Conservation (phyloP, 768 basidiomycete species). For the Cyclocybe aegerita region DNA sequence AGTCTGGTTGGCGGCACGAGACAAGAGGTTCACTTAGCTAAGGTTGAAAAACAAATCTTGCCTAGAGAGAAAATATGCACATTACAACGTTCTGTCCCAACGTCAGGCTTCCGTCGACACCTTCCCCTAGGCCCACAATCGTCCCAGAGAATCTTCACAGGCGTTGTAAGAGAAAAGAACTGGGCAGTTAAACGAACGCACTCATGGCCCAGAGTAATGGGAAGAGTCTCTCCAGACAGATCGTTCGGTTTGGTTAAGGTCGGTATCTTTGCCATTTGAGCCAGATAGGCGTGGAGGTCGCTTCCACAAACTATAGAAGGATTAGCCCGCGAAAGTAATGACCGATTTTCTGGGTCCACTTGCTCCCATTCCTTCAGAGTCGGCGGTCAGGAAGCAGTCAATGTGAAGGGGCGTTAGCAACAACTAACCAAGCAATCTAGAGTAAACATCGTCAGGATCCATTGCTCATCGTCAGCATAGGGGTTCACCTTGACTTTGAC, state of each 20-base stretch:
- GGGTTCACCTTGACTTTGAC: slow-evolving; percentile 42
- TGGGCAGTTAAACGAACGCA: slow-evolving; percentile 14
- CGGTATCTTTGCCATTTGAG: slow-evolving; percentile 26
- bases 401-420: background rate
- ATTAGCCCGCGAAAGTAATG: background rate
- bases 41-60: background rate
- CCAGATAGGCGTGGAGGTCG: slow-evolving; percentile 45
- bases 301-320: slow-evolving; percentile 39
- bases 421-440: slow-evolving; percentile 29
- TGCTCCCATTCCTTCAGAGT: slow-evolving; percentile 29
- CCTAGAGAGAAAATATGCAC: slow-evolving; percentile 17
- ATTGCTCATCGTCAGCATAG: background rate
- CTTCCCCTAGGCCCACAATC: slow-evolving; percentile 31
- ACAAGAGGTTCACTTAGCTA: slow-evolving; percentile 40
- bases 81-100: slow-evolving; percentile 33
- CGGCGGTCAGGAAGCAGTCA: background rate
- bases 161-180: background rate
- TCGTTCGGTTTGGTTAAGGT: slow-evolving; percentile 30
- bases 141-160: slow-evolving; percentile 31
- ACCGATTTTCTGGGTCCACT: slow-evolving; percentile 7
- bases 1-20: slow-evolving; percentile 34
- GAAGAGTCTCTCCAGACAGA: slow-evolving; percentile 38
- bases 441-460: background rate
- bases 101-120: slow-evolving; percentile 31
- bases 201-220: slow-evolving; percentile 48